Evolutionary conservation across 2,329 filamentous ascomycete genomes (phyloP).

Genomic region (Hypoxylon sp.): DNA sequence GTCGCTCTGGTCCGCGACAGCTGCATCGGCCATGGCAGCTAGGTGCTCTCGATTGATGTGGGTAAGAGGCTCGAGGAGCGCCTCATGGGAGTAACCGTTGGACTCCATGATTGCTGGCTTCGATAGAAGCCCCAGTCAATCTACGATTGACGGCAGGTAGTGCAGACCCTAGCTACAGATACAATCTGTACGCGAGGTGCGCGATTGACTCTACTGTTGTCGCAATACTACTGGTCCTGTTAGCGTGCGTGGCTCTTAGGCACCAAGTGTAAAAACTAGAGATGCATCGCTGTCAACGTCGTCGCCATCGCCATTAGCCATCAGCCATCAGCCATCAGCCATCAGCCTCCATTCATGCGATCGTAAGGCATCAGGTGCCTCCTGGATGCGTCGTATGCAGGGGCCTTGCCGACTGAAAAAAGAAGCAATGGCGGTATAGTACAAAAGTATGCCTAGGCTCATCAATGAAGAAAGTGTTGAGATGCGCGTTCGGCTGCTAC

Average conservation of each 20-base stretch:
- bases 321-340: too few species aligned
- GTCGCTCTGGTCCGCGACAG: conserved; percentile 57
- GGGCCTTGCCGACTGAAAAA: not conserved
- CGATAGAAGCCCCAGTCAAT: conserved; percentile 24
- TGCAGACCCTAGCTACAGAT: conserved; percentile 29
- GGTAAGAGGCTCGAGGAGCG: conserved; percentile 45
- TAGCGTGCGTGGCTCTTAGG: conserved; percentile 17
- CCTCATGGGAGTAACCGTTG: conserved; percentile 45
- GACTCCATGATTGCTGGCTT: conserved; percentile 43
- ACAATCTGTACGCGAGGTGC: conserved; percentile 23
- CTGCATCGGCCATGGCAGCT: conserved; percentile 57
- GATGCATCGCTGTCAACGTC: conserved; percentile 22
- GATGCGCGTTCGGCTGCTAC: not conserved
- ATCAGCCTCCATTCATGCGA: not conserved
- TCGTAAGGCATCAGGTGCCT: not conserved
- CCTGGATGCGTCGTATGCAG: not conserved
- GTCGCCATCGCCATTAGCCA: not conserved
- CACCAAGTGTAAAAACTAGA: conserved; percentile 8
- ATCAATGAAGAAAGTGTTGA: not conserved
- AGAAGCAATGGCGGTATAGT: not conserved
- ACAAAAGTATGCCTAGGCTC: not conserved
- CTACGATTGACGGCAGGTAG: conserved; percentile 33
- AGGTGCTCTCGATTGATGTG: conserved; percentile 46
- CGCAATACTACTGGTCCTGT: conserved; percentile 29
- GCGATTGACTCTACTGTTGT: conserved; percentile 17